Evolutionary conservation across 2,329 filamentous ascomycete genomes (phyloP), one percentile per base, ranked within the genome.

Genomic region (Pseudodiploospora longispora): DNA sequence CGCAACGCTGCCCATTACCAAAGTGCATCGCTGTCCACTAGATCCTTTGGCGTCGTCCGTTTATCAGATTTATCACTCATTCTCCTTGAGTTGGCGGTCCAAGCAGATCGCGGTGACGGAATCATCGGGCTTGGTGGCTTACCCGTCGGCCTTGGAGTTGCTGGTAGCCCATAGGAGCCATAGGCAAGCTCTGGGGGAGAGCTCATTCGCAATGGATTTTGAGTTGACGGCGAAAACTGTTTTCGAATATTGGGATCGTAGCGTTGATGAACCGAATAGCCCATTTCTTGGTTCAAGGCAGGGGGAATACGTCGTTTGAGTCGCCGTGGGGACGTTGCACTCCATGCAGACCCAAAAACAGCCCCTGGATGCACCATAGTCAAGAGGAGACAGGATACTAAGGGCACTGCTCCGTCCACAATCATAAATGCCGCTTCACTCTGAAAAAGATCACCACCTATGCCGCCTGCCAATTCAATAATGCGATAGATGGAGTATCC

Each of bases 401-500:
- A 56, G 6, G 70, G 64, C 4, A 70, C 38, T n/a, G 60, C 54
- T 36, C 68, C 68, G 51, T 68, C 61, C 36, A 71, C 53, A 6
- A 71, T 50, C 51, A 70, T 62, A 28, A 62, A 61, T 10, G 61
- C 57, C 4, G 59, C 41, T 43, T 70, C 55, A 6, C 64, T 69
- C 40, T 68, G 63, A 41, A 67, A 64, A 2, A 69, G 50, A 10
- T 50, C 37, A 30, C 60, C 60, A 4, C 51, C 46, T 7, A 70
- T 48, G 6, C 66, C 68, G 28, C 53, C 54, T 6, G 60, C 55
- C 38, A 70, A 59, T 35, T 71, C 64, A 40, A 65, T 55, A 10
- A 70, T 56, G 9, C 69, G 59, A 41, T 69, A 65, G 41, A 67
- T 55, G 43, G 71, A 63, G 54, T 71, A 61, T 30, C 59, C 51